Conservation (phyloP, 345 rosid genomes). For the Euphorbia peplus region DNA sequence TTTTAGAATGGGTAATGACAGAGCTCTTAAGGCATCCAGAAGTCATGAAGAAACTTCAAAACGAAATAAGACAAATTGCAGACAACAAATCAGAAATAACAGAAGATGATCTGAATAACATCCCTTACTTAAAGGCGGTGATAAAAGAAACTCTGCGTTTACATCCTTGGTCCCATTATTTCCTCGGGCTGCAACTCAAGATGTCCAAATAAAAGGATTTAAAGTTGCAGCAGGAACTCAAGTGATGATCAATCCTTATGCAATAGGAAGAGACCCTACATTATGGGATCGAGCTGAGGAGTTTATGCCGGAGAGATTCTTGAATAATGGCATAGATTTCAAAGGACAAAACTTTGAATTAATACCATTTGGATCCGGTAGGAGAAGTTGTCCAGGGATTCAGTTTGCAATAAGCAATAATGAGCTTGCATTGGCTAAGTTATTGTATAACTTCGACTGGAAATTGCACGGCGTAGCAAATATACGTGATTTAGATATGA, state of each 20-base stretch:
- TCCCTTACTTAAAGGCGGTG: slow-evolving; percentile 31
- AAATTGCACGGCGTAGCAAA: slow-evolving; percentile 21
- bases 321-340: slow-evolving; percentile 24
- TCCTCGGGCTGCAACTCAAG: slow-evolving; percentile 22
- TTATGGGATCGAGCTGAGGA: slow-evolving; percentile 28
- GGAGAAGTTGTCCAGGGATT: slow-evolving; percentile 38
- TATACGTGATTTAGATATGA: slow-evolving; percentile 24
- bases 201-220: slow-evolving; percentile 26
- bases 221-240: slow-evolving; percentile 28
- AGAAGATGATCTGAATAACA: slow-evolving; percentile 18
- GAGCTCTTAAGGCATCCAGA: slow-evolving; percentile 33
- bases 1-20: slow-evolving; percentile 15
- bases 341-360: slow-evolving; percentile 34
- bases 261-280: slow-evolving; percentile 33
- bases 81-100: neutral
- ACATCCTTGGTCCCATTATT: slow-evolving; percentile 35
- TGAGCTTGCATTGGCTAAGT: slow-evolving; percentile 30
- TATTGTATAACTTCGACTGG: slow-evolving; percentile 36
- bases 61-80: slow-evolving; percentile 17
- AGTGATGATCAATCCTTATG: slow-evolving; percentile 25
- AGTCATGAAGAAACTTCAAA: slow-evolving; percentile 21
- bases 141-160: slow-evolving; percentile 40
- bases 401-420: slow-evolving; percentile 10
- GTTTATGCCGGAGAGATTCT: slow-evolving; percentile 39
- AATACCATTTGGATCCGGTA: slow-evolving; percentile 41